Base-by-base conservation (phyloP, 768 basidiomycete species). In the Boletus sp. region DNA sequence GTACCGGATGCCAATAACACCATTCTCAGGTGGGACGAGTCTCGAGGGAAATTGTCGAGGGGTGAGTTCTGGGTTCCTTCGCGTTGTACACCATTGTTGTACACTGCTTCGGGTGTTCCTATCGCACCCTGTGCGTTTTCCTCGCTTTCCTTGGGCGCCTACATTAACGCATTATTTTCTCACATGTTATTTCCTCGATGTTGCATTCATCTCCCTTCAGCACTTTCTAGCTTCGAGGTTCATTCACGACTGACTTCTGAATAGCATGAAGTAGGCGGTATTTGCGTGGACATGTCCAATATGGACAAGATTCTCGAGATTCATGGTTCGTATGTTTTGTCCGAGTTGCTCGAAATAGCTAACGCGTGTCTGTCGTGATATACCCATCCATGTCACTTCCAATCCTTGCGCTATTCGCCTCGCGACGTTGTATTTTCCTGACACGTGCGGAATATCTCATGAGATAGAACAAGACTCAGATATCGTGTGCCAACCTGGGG, bases 281-380 rank as follows among this genome's bases (percentile, higher is more conserved):
- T 95, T 42, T 93, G 89, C 55, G 75, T 94, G 15, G 90, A 94
- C 65, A 73, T 94, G 72, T 83, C 83, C 1, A 70, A 74, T 9
- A 96, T 97, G 94, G 80, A 93, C 68, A 78, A 80, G 54, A 88
- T 95, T 52, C 64, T 95, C 5, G 80, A 80, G 46, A 84, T 94
- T 42, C 81, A 92, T 64, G 86, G 89, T 87, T 57, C 29, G 76
- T 65, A 6, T 44, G 30, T 49, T 42, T 54, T 17, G 3, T 45
- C 9, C 1, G 10, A 30, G 30, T 47, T 8, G 14, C 5, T 36
- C 36, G 29, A 45, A 14, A 28, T 15, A 17, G 2, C 17, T 20
- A 5, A 18, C 11, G n/a, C 28, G 33, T 55, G 45, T 57, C 29
- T 17, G 12, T 46, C 54, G 14, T 39, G 11, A 39, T 42, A 14